Base-by-base conservation (phyloP, 2,329 filamentous ascomycete species). In the Bipolaris zeicola region DNA sequence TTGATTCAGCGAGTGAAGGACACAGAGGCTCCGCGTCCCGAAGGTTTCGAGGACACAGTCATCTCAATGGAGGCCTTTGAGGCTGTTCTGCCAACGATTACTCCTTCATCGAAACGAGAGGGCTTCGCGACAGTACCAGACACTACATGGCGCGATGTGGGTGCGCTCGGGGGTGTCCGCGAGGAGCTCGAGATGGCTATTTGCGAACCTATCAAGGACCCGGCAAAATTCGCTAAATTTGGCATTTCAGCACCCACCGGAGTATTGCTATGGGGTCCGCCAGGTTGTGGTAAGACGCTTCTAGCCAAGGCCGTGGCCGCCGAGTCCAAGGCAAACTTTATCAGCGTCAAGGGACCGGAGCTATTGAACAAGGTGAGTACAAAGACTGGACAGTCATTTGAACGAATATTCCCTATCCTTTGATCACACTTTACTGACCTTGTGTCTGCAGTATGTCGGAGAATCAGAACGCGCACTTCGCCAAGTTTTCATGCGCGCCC, bases 261-360 rank as follows among this genome's bases (percentile, higher is more conserved):
- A 14, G 92, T 97, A 3, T 83, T 99, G 0, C 90, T 99, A 52
- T 99, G 94, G 92, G 95, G 95, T 0, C 95, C 95, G 1, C 95
- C 95, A 0, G 95, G 95, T 6, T 99, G 95, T 75, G 95, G 95
- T 67, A 99, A 99, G 76, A 99, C 95, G 0, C 84, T 99, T 1
- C 87, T 99, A 1, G 95, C 95, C 16, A 97, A 98, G 78, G 95
- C 95, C 3, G 92, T 97, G 4, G 95, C 95, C 52, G 96, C 96
- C 75, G 92, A 96, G 74, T 93, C 90, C 6, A 92, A 94, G 74
- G 95, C 95, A 45, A 98, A 96, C 77, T 99, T 99, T 80, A 99
- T 99, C 77, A 92, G 92, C 50, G 92, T 99, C 77, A 97, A 97
- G 77, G 95, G 95, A 0, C 95, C 95, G 0, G 95, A 99, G 74